Evolutionary conservation across 1,284 basidiomycete genomes (phyloP), one percentile per base, ranked within the genome.

Genomic region (Termitomyces sp.): DNA sequence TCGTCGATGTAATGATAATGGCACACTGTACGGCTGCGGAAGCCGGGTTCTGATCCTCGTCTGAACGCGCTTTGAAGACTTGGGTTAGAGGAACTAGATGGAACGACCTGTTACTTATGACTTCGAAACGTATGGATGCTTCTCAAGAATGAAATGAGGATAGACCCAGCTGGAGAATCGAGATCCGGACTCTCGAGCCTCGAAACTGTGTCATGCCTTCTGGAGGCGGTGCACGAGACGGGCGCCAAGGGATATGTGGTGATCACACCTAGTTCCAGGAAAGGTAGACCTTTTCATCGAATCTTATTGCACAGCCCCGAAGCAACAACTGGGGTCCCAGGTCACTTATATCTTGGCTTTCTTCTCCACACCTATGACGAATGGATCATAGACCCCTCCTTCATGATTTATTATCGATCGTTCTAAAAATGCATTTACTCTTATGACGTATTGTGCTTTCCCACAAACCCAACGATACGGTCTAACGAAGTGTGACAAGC

Each of bases 401-500:
- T 21, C 24, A 40, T 34, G n/a, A 14, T 47, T 54, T 50, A 39
- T 54, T 50, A 39, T 34, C 33, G 46, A 45, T 34, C 26, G 55
- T 19, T 19, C 18, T 53, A 55, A n/a, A 42, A 42, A 33, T 53
- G 53, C 49, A 58, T 38, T 13, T 34, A 18, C 28, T 2, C 33
- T 19, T 6, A 39, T 42, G 30, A 48, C 18, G 33, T 48, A 28
- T 42, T n/a, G 18, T 19, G 30, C 3, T 18, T 28, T 46, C 19
- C 24, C 46, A 21, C 50, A 26, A 45, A 40, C 26, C 18, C 11
- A n/a, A 34, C 14, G 16, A 34, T 24, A 19, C 3, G 49, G n/a
- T 26, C 40, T 53, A 67, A 53, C 66, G 66, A 53, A 67, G 61
- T 5, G 66, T 67, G 45, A 67, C 66, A 33, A 67, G 61, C 55